Evolutionary conservation across 164 flowering plant genomes (phyloP), one percentile per base, ranked within the genome.

Genomic region (Dillenia suffruticosa): DNA sequence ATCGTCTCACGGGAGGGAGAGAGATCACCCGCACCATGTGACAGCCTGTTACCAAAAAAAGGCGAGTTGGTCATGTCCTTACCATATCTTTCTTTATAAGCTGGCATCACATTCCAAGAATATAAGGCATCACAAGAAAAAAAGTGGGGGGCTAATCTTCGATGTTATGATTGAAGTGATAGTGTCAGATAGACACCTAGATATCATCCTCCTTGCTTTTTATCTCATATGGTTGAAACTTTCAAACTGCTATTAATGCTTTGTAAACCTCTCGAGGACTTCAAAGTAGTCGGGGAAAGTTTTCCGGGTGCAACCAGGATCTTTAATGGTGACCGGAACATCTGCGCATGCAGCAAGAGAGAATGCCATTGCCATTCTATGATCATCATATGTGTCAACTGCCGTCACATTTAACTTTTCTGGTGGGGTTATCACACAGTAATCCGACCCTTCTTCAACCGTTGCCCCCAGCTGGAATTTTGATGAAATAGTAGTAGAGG

Each of bases 331-430:
- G 63, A 92, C 97, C 0, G 97, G 95, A 66, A 95, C 97, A 48
- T 90, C 97, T 22, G 87, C 80, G 74, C 97, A 95, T 46, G 99
- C 97, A 62, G 99, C 97, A 12, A 95, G 85, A 65, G 99, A 95
- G 70, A 95, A 95, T 19, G 99, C 90, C 99, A 95, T 95, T 63
- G 99, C 97, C 99, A 95, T 95, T 65, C 97, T 81, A 70, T 95
- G 97, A 74, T 92, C 99, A 62, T 95, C 97, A 11, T 92, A 95
- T 1, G 97, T 95, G 72, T 95, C 99, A 0, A 95, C 92, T 10
- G 87, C 76, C 15, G 99, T 76, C 61, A 84, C 78, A 12, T 88
- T 89, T 63, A 95, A 64, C 66, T 75, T 92, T 84, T 95, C 90
- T 1, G 99, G 97, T 43, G 99, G 99, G 26, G 91, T 89, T 55